Percentiles rank a stretch among this genome's conserved stretches.
These are phyloP conservation scores for Tetrahymena malaccensis DNA, from an alignment of 73 alveolate genomes.

Conservation along the genomic window DNA sequence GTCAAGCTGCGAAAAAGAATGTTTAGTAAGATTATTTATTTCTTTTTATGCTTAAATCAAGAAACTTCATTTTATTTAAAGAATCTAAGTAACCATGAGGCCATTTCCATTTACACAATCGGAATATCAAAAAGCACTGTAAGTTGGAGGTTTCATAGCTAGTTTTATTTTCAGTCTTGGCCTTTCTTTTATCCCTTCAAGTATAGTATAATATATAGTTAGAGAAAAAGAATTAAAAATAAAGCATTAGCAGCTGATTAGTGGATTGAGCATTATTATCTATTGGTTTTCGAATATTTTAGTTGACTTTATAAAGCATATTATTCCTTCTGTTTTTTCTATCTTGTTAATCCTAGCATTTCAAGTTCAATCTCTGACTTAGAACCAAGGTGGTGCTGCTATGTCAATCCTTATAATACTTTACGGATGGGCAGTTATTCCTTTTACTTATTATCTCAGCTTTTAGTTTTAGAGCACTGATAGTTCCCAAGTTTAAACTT, in stretches of 20 bases:
- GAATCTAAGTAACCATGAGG: neutral
- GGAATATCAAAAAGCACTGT: neutral
- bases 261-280: conserved; percentile 76
- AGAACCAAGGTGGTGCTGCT: conserved; percentile 34
- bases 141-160: conserved; percentile 40
- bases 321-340: conserved; percentile 48
- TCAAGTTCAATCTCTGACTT: conserved; percentile 22
- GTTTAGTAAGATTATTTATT: neutral
- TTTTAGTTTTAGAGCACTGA: conserved; percentile 60
- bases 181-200: conserved; percentile 88
- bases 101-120: conserved; percentile 18
- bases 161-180: conserved; percentile 81
- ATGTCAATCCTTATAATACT: conserved; percentile 54
- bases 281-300: conserved; percentile 88
- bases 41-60: neutral
- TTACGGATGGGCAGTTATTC: conserved; percentile 79
- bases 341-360: conserved; percentile 7
- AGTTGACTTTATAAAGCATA: conserved; percentile 78
- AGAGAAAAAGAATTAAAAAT: conserved; percentile 90
- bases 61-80: neutral
- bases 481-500: conserved; percentile 50
- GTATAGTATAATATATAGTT: conserved; percentile 70
- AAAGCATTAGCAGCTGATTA: conserved; percentile 81
- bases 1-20: neutral
- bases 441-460: conserved; percentile 75